phyloP scores from a whole-genome alignment of 805 yeast genomes.

The Monosporozyma unispora region DNA sequence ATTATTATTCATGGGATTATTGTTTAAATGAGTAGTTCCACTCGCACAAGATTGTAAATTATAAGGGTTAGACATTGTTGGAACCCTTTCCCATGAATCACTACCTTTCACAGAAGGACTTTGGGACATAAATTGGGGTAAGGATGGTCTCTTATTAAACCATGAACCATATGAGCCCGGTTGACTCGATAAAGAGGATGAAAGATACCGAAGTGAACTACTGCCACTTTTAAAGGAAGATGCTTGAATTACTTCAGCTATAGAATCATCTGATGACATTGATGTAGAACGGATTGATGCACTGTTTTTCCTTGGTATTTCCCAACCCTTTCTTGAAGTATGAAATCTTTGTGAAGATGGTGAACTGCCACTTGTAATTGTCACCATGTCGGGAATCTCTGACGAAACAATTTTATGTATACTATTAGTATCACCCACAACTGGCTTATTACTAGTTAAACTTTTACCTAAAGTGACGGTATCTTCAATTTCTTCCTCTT shows the following conservation, averaged over 20 bases:
- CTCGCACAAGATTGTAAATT: background rate
- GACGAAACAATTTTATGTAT: background rate
- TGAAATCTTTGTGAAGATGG: slow-evolving; percentile 8
- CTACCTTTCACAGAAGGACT: slow-evolving; percentile 19
- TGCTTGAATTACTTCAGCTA: slow-evolving; percentile 28
- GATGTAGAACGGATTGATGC: slow-evolving; percentile 24
- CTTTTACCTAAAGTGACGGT: background rate
- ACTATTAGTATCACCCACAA: background rate
- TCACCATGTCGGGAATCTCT: background rate
- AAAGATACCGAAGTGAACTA: slow-evolving; percentile 31
- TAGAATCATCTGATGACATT: slow-evolving; percentile 25
- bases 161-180: slow-evolving; percentile 29
- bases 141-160: slow-evolving; percentile 24
- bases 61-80: slow-evolving; percentile 4
- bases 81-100: slow-evolving; percentile 21
- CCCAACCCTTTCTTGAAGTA: slow-evolving; percentile 32
- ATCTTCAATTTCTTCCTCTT: background rate
- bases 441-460: background rate
- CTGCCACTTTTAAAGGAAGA: slow-evolving; percentile 31
- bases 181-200: slow-evolving; percentile 32
- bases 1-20: background rate
- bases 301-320: slow-evolving; percentile 29
- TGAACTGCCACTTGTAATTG: slow-evolving; percentile 2
- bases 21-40: background rate
- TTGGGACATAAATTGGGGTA: slow-evolving; percentile 15